Base-by-base conservation (phyloP, 768 basidiomycete genomes). In the Coprinopsis marcescibilis region DNA sequence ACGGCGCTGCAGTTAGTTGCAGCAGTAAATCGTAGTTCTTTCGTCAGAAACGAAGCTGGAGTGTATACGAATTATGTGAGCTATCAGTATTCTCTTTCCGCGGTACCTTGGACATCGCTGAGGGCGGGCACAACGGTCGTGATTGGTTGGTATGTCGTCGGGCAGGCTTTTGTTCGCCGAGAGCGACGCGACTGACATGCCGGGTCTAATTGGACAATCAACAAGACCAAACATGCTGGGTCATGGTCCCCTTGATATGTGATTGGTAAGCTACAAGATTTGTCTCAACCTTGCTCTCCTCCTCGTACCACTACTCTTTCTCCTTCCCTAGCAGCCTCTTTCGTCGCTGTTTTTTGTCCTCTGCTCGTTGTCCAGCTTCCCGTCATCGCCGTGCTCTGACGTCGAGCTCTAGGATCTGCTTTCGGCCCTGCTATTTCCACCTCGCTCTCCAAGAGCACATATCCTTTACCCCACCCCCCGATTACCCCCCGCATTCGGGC, bases 261-360 rank as follows among this genome's bases (percentile, higher is more conserved):
- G 37, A 24, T 46, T 46, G 37, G 45, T 46, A 40, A 48, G 38
- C 38, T 12, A 40, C 39, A 39, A 48, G 46, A 49, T 49, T 49
- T 49, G 48, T 43, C 36, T 49, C 40, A 35, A 17, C 26, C 26
- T 23, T 53, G 51, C 17, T 13, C 46, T 47, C 32, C 34, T 48
- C 46, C 42, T 45, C 27, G 39, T 52, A 34, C 43, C 46, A 15
- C 25, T 33, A 24, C 19, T 15, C 15, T 47, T 27, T 32, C 39
- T 24, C 29, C 25, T 20, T 3, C 11, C 25, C 4, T 32, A 5
- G 13, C 20, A 21, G 13, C 34, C 17, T 34, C 23, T 13, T 8
- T 30, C 14, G n/a, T 8, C 8, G 29, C 29, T n/a, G 29, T 8
- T 8, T n/a, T 8, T 32, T 8, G 8, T 32, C 29, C n/a, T 37